These are phyloP conservation scores for Triadica sebifera DNA, from an alignment of 345 rosid species.

Conservation along the genomic window DNA sequence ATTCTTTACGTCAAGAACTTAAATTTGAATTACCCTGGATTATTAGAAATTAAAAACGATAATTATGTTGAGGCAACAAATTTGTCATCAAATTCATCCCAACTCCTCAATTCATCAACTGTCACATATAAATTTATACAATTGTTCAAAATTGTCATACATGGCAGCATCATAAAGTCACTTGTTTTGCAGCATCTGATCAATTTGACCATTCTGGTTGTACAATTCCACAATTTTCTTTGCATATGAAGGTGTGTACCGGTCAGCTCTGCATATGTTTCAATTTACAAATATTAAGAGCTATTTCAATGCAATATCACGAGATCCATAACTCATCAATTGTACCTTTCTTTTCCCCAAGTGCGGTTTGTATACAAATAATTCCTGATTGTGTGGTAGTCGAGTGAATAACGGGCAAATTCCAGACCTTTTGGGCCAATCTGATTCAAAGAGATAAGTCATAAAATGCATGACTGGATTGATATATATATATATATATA, in stretches of 20 bases:
- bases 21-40: neutral
- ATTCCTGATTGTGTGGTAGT: constrained; percentile 95
- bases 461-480: neutral
- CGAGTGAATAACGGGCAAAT: constrained; percentile 92
- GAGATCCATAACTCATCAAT: neutral
- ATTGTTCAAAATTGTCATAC: constrained; percentile 10
- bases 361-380: constrained; percentile 66
- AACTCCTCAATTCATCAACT: neutral
- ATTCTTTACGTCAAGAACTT: neutral
- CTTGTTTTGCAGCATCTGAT: constrained; percentile 61
- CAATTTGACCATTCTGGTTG: constrained; percentile 72
- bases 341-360: constrained; percentile 88
- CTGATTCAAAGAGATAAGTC: constrained; percentile 35
- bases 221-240: constrained; percentile 76
- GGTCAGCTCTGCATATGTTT: constrained; percentile 56
- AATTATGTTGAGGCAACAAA: neutral
- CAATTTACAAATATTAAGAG: constrained; percentile 12
- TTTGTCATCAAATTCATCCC: neutral
- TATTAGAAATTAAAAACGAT: neutral
- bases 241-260: constrained; percentile 78
- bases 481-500: too few species aligned
- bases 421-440: constrained; percentile 95
- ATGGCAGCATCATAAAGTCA: constrained; percentile 24
- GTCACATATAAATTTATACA: neutral
- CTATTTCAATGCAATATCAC: neutral